These are phyloP conservation scores for Diplodia seriata DNA, from an alignment of 2,329 filamentous ascomycete species.

Conservation along the genomic window DNA sequence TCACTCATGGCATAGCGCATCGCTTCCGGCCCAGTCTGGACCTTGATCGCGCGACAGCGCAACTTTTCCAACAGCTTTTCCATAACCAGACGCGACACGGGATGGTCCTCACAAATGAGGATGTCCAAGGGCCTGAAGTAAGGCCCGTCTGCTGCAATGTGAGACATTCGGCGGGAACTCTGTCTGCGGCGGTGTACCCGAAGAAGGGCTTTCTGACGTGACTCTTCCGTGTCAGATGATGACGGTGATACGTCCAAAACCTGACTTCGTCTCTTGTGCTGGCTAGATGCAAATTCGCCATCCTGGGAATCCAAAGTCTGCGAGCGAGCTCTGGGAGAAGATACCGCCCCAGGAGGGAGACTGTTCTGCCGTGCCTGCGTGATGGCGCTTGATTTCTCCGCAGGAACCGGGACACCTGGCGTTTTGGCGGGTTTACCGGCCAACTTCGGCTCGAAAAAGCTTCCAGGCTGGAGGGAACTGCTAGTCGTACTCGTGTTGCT, in stretches of 20 bases:
- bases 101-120: conserved; percentile 96
- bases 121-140: conserved; percentile 91
- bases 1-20: conserved; percentile 94
- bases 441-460: conserved; percentile 73
- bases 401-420: conserved; percentile 54
- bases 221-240: conserved; percentile 95
- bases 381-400: conserved; percentile 42
- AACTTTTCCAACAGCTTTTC: conserved; percentile 95
- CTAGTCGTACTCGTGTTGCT: conserved; percentile 59
- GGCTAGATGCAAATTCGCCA: conserved; percentile 62
- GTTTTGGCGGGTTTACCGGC: conserved; percentile 56
- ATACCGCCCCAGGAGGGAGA: conserved; percentile 41
- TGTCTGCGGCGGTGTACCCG: conserved; percentile 94
- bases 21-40: conserved; percentile 87
- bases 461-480: conserved; percentile 71
- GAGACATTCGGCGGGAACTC: conserved; percentile 91
- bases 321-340: conserved; percentile 75
- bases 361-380: conserved; percentile 45
- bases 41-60: conserved; percentile 90
- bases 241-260: conserved; percentile 97
- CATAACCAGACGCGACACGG: conserved; percentile 98
- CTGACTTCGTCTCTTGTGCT: conserved; percentile 91
- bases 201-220: conserved; percentile 86
- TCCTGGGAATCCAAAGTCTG: conserved; percentile 95
- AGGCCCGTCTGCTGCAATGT: conserved; percentile 85